A percentile compares a stretch with the other conserved stretches of the same genome.
These are phyloP conservation scores for Mortierella sp. DNA, from an alignment of 371 early-diverging fungal species.

Conservation along the genomic window DNA sequence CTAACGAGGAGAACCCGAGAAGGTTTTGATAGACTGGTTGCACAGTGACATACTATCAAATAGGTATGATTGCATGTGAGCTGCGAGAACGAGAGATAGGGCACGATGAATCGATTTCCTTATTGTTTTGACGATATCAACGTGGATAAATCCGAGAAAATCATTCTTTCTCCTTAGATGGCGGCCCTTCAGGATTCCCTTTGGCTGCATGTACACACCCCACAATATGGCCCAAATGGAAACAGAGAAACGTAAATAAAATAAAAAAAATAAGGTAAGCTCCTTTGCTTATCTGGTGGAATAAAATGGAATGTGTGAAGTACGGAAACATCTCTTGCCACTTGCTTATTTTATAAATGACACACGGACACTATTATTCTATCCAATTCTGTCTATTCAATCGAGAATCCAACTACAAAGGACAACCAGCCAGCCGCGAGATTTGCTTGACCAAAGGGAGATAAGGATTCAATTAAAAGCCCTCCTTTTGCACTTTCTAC, in stretches of 20 bases:
- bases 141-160: neutral
- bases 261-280: neutral
- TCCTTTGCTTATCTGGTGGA: conserved; percentile 15
- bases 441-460: neutral
- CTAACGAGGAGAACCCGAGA: neutral
- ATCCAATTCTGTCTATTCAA: conserved; percentile 15
- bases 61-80: neutral
- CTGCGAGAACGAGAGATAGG: neutral
- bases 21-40: neutral
- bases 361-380: conserved; percentile 15
- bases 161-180: neutral
- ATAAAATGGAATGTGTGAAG: conserved; percentile 11
- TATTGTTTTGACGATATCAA: neutral
- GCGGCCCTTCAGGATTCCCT: neutral
- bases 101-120: neutral
- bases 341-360: neutral
- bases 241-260: neutral
- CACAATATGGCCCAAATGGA: neutral
- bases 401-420: conserved; percentile 18
- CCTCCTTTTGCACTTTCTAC: neutral
- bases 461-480: conserved; percentile 9
- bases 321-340: neutral
- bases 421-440: neutral
- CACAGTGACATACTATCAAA: too few species aligned
- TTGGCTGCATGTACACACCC: neutral